Conservation (phyloP, 2,329 filamentous ascomycete species). For the Aaosphaeria arxii region DNA sequence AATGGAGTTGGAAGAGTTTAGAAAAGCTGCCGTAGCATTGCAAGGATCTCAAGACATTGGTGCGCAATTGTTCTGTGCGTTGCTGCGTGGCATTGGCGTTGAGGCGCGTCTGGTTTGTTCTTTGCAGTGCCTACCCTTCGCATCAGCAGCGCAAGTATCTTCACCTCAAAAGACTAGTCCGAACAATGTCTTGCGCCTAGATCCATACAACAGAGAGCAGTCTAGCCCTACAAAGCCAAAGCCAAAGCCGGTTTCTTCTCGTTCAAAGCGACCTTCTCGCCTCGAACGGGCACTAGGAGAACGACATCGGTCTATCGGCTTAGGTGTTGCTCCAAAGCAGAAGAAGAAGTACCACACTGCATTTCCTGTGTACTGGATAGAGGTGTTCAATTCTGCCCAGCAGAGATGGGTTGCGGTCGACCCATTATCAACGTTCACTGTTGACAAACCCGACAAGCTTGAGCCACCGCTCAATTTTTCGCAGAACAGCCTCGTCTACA, state of each 20-base stretch:
- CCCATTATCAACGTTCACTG: constrained; percentile 73
- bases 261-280: constrained; percentile 29
- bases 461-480: constrained; percentile 80
- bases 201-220: constrained; percentile 27
- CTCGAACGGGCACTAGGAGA: constrained; percentile 31
- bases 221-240: constrained; percentile 17
- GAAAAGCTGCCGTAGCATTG: constrained; percentile 63
- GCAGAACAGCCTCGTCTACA: constrained; percentile 77
- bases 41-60: constrained; percentile 86
- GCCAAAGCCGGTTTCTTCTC: constrained; percentile 9
- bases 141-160: constrained; percentile 36
- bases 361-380: constrained; percentile 90
- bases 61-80: constrained; percentile 83
- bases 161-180: constrained; percentile 21
- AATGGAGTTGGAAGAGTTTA: constrained; percentile 71
- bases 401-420: constrained; percentile 93
- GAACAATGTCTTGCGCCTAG: constrained; percentile 23
- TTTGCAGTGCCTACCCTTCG: constrained; percentile 75
- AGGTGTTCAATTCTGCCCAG: constrained; percentile 79
- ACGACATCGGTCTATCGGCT: constrained; percentile 20
- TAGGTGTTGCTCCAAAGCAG: constrained; percentile 32
- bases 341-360: constrained; percentile 63
- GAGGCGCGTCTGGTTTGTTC: constrained; percentile 85
- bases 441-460: constrained; percentile 71
- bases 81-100: constrained; percentile 79